A percentile compares a stretch with the other conserved stretches of the same genome.
Evolutionary conservation across 2,329 filamentous ascomycete genomes (phyloP).

Genomic region (Cytospora piceae): DNA sequence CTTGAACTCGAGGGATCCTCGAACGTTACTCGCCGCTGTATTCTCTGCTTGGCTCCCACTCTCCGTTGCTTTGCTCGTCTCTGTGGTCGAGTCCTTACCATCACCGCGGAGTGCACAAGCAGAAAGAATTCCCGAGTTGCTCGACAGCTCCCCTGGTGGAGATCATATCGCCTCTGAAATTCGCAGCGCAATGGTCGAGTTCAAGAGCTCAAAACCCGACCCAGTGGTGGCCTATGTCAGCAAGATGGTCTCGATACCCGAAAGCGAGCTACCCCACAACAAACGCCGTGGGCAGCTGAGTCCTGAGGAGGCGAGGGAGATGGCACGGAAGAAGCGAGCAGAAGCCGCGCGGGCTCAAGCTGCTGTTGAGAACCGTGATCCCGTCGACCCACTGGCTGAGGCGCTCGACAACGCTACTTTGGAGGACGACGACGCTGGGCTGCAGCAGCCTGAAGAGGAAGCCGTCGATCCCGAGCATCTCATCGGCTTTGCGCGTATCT

Average conservation of each 20-base stretch:
- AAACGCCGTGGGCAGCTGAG: slow-evolving; percentile 77
- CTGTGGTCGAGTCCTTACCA: slow-evolving; percentile 89
- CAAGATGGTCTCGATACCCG: slow-evolving; percentile 95
- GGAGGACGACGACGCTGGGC: slow-evolving; percentile 50
- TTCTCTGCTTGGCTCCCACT: slow-evolving; percentile 91
- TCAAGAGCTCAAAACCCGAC: slow-evolving; percentile 69
- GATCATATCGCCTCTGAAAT: slow-evolving; percentile 70
- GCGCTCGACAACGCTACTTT: slow-evolving; percentile 65
- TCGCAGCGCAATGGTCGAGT: slow-evolving; percentile 80
- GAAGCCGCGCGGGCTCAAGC: slow-evolving; percentile 83
- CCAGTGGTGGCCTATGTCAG: slow-evolving; percentile 94
- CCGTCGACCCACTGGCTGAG: slow-evolving; percentile 60
- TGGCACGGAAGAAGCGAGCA: slow-evolving; percentile 85
- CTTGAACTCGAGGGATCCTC: slow-evolving; percentile 79
- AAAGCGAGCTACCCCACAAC: slow-evolving; percentile 89
- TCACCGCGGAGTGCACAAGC: slow-evolving; percentile 82
- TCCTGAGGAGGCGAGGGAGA: slow-evolving; percentile 85
- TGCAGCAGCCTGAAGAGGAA: slow-evolving; percentile 52
- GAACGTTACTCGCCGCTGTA: slow-evolving; percentile 80
- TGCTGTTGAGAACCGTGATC: slow-evolving; percentile 47
- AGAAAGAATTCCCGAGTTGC: slow-evolving; percentile 75
- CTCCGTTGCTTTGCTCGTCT: slow-evolving; percentile 89
- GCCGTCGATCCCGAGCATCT: slow-evolving; percentile 80
- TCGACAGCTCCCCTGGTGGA: slow-evolving; percentile 78
- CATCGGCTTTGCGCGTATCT: slow-evolving; percentile 92